Evolutionary conservation across 176 grass and related monocot species (phyloP).

Genomic region (Microstegium vimineum): DNA sequence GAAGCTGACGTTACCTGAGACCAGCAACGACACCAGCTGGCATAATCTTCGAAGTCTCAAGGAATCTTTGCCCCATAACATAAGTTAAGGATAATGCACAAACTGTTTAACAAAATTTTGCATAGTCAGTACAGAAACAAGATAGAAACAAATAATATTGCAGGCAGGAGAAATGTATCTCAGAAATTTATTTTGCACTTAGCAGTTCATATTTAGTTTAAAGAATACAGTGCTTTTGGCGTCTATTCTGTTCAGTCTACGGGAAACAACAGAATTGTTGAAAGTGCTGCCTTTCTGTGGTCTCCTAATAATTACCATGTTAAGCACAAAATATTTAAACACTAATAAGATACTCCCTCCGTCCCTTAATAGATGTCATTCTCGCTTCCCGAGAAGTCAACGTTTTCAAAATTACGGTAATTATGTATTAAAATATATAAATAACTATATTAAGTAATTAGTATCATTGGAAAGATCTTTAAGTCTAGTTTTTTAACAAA

Average conservation of each 20-base stretch:
- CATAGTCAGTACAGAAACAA: slow-evolving; percentile 1
- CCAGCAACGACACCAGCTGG: slow-evolving; percentile 80
- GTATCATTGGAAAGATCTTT: too few relatives aligned
- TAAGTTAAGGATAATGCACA: slow-evolving; percentile 66
- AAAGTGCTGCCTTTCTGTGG: not conserved
- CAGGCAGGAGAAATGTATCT: not conserved
- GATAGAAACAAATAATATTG: not conserved
- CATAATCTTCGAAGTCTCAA: slow-evolving; percentile 91
- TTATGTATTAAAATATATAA: too few relatives aligned
- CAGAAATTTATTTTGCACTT: not conserved
- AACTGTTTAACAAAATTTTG: slow-evolving; percentile 49
- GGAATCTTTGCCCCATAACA: slow-evolving; percentile 84
- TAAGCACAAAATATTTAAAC: not conserved
- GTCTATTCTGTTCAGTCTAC: not conserved
- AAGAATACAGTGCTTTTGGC: not conserved
- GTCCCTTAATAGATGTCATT: too few relatives aligned
- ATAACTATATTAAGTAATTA: too few relatives aligned
- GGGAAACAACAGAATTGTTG: not conserved
- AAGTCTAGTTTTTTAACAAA: too few relatives aligned
- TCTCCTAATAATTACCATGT: not conserved
- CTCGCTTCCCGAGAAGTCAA: too few relatives aligned
- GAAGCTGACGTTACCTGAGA: slow-evolving; percentile 52
- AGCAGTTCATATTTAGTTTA: not conserved
- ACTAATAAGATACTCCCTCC: not conserved
- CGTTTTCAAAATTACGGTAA: too few relatives aligned